Evolutionary conservation across 305 asterid genomes (phyloP).

Genomic region (Andrographis paniculata): DNA sequence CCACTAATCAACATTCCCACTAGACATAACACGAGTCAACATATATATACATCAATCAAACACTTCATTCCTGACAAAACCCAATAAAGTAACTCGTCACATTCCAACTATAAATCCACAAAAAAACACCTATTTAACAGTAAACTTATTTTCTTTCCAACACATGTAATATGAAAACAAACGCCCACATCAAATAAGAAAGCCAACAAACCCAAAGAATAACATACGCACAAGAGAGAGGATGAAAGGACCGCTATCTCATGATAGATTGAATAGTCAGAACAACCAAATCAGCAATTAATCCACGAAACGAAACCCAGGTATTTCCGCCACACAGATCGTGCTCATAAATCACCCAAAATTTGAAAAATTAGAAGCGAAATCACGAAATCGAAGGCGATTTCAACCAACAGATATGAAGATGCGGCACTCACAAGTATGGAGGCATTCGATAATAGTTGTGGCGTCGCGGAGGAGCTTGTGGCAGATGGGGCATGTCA

Average conservation of each 20-base stretch:
- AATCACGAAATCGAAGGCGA: slow-evolving; percentile 16
- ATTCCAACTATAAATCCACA: not conserved
- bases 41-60: not conserved
- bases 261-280: too few relatives aligned
- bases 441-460: slow-evolving; percentile 88
- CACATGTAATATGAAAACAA: slow-evolving; percentile 3
- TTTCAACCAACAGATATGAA: not conserved
- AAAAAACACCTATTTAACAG: not conserved
- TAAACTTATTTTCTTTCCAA: not conserved
- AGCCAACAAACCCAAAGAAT: slow-evolving; percentile 10
- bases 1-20: not conserved
- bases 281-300: slow-evolving; percentile 18
- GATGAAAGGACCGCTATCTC: too few relatives aligned
- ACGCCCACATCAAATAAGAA: slow-evolving; percentile 4
- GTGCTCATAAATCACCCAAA: slow-evolving; percentile 1
- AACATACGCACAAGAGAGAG: not conserved
- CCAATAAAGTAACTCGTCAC: not conserved
- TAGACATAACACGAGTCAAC: not conserved
- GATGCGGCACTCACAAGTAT: slow-evolving; percentile 61
- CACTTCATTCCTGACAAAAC: not conserved
- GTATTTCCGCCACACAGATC: slow-evolving; percentile 13
- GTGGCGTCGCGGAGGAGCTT: slow-evolving; percentile 79
- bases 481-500: slow-evolving; percentile 87
- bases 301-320: slow-evolving; percentile 24
- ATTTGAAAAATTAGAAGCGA: slow-evolving; percentile 12